These are phyloP conservation scores for Dissophora ornata DNA, from an alignment of 192 early-diverging fungal genomes.

Conservation along the genomic window DNA sequence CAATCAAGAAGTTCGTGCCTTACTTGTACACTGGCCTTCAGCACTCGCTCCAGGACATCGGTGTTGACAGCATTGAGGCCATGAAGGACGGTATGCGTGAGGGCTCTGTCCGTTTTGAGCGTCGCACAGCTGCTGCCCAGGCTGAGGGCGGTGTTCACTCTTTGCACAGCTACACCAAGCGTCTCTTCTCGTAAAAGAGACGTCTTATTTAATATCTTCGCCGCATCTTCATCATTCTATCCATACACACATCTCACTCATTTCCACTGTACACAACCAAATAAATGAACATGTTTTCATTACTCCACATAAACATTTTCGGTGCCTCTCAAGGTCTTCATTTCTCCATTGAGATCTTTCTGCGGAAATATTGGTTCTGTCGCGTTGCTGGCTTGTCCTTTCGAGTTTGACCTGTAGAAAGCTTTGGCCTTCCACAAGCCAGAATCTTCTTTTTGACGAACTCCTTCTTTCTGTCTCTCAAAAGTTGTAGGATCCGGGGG, in stretches of 20 bases:
- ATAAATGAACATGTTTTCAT: background rate
- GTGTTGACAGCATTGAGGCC: constrained; percentile 71
- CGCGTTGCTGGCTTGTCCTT: too few species aligned
- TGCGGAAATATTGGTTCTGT: too few species aligned
- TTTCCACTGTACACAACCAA: too few species aligned
- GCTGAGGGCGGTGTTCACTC: constrained; percentile 95
- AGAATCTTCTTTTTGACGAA: too few species aligned
- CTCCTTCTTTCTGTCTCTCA: too few species aligned
- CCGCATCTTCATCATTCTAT: background rate
- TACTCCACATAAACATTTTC: background rate
- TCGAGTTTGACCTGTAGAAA: too few species aligned
- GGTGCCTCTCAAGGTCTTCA: too few species aligned
- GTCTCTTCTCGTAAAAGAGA: constrained; percentile 42
- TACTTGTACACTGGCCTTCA: constrained; percentile 95
- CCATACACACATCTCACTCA: background rate
- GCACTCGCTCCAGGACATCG: constrained; percentile 98
- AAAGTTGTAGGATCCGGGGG: too few species aligned
- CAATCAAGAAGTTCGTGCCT: constrained; percentile 91
- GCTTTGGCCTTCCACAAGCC: too few species aligned
- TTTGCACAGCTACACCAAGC: constrained; percentile 55
- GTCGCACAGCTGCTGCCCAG: constrained; percentile 93
- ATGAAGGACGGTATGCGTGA: constrained; percentile 75
- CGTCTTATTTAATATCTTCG: too few species aligned
- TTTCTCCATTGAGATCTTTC: too few species aligned
- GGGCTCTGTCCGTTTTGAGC: constrained; percentile 92